Base-by-base conservation (phyloP, 768 basidiomycete species). In the Lepiota brunneoincarnata region DNA sequence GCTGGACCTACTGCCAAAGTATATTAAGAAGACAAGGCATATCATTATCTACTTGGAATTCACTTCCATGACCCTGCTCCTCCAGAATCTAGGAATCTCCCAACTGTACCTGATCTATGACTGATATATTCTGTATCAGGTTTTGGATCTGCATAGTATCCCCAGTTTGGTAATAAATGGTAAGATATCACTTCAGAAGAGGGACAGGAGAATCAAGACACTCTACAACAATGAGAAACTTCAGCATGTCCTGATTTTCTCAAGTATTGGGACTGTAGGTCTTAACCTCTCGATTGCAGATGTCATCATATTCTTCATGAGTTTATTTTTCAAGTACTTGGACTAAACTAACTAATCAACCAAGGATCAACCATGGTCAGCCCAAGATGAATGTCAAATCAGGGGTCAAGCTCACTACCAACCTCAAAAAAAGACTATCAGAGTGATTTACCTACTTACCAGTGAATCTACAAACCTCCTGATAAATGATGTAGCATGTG, bases 21-120 rank as follows among this genome's bases (percentile, higher is more conserved):
- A 43, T 6, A 54, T 43, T 23, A 5, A 24, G 26, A 43, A 10
- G 21, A 43, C 2, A 4, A 7, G 43, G 4, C 26, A 49, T 20
- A 55, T 60, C 20, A 34, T 60, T 10, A 55, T 60, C n/a, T 60
- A 54, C n/a, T 31, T 52, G 5, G 59, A 63, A 45, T 65, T 63
- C 31, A 34, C 59, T 1, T 62, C 58, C 0, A 55, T 60, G 50
- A 49, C 47, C 0, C 52, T 54, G 0, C 43, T 65, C 6, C 58
- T 65, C 6, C 56, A 55, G 21, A 63, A 62, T 24, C 62, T 65
- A 36, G 17, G 53, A 31, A 12, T 23, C 23, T n/a, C n/a, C n/a
- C n/a, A n/a, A n/a, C n/a, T n/a, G n/a, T n/a, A n/a, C n/a, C n/a
- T n/a, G n/a, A n/a, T n/a, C n/a, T n/a, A n/a, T 31, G 31, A 31